Evolutionary conservation across 306 rosid genomes (phyloP).

Genomic region (Pterocarpus macrocarpus): DNA sequence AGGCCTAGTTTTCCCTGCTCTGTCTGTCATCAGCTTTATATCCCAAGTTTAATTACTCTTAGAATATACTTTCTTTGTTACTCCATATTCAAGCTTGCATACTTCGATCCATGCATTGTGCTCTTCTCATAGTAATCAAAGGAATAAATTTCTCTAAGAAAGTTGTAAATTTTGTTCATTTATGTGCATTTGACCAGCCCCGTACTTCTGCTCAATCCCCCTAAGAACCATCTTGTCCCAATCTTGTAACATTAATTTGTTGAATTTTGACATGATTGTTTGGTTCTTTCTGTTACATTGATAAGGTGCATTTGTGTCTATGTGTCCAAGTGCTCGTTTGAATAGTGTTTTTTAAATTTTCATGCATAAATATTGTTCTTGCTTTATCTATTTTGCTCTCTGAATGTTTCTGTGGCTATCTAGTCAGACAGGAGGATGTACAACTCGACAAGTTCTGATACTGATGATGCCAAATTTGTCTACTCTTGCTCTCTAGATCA

Average conservation of each 20-base stretch:
- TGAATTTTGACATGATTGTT: conserved; percentile 6
- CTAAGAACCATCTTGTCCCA: too few relatives aligned
- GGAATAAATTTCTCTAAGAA: too few relatives aligned
- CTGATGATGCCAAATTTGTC: conserved; percentile 63
- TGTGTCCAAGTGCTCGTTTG: conserved; percentile 15
- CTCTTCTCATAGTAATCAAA: too few relatives aligned
- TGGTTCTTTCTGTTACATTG: conserved; percentile 27
- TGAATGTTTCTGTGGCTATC: conserved; percentile 93
- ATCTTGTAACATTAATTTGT: background rate
- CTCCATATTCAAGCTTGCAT: too few relatives aligned
- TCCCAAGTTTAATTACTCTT: too few relatives aligned
- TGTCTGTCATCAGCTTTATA: too few relatives aligned
- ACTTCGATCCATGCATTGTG: too few relatives aligned
- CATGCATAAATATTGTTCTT: conserved; percentile 15
- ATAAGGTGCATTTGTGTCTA: conserved; percentile 1
- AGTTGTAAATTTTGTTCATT: too few relatives aligned
- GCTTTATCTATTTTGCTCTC: conserved; percentile 61
- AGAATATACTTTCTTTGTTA: too few relatives aligned
- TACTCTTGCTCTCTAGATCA: conserved; percentile 77
- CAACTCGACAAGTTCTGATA: conserved; percentile 61
- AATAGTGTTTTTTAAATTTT: conserved; percentile 33
- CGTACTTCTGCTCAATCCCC: too few relatives aligned
- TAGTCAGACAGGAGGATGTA: conserved; percentile 96
- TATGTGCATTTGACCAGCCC: too few relatives aligned
- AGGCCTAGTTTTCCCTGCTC: too few relatives aligned